phyloP scores from a whole-genome alignment of 805 yeast species.

The Saturnispora bothae region DNA sequence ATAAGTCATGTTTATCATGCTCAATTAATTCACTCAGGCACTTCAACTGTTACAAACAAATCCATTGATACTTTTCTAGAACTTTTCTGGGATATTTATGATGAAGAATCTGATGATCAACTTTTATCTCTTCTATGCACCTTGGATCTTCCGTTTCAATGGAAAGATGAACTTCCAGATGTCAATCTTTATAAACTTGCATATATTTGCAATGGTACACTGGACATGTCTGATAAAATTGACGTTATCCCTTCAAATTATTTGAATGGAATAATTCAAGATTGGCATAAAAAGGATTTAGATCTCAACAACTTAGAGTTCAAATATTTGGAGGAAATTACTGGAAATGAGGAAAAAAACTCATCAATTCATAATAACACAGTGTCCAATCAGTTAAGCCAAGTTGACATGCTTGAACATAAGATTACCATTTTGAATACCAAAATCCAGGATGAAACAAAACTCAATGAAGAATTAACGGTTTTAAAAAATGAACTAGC shows the following conservation, averaged over 20 bases:
- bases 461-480: constrained; percentile 5
- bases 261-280: too few species aligned
- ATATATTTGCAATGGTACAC: too few species aligned
- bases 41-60: too few species aligned
- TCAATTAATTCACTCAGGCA: too few species aligned
- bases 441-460: constrained; percentile 17
- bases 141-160: too few species aligned
- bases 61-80: too few species aligned
- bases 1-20: neutral
- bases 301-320: neutral
- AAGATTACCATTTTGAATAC: constrained; percentile 35
- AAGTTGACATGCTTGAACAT: constrained; percentile 26
- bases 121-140: too few species aligned
- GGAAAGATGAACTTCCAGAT: too few species aligned
- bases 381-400: neutral
- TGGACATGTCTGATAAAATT: too few species aligned
- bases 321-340: neutral
- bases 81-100: neutral
- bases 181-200: too few species aligned
- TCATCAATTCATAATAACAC: neutral
- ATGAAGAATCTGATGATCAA: neutral
- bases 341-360: neutral
- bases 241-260: too few species aligned
- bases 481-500: constrained; percentile 3
- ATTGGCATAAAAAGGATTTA: too few species aligned